phyloP scores from a whole-genome alignment of 495 filamentous ascomycete genomes.

The Hypomontagnella monticulosa region DNA sequence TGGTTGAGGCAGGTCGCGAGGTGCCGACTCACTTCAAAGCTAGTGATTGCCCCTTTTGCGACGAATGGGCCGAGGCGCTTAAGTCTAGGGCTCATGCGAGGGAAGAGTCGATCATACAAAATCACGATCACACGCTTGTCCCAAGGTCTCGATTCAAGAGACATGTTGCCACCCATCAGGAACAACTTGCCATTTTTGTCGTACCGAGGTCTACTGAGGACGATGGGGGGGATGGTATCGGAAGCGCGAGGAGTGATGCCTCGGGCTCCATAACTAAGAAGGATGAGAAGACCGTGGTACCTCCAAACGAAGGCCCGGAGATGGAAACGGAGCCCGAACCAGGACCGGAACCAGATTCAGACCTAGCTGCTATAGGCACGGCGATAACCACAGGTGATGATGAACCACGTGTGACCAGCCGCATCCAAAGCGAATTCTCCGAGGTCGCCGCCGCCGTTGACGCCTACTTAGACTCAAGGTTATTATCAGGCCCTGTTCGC shows the following conservation, averaged over 20 bases:
- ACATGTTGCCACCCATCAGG: slow-evolving; percentile 19
- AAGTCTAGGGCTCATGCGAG: neutral
- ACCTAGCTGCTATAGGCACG: too few relatives aligned
- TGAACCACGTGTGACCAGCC: too few relatives aligned
- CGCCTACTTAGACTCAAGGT: slow-evolving; percentile 39
- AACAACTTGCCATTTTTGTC: slow-evolving; percentile 13
- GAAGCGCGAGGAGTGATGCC: neutral
- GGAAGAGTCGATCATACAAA: neutral
- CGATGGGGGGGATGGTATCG: neutral
- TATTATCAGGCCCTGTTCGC: slow-evolving; percentile 39
- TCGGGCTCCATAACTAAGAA: too few relatives aligned
- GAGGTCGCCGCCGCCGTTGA: slow-evolving; percentile 36
- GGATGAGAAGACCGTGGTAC: too few relatives aligned
- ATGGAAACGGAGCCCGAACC: too few relatives aligned
- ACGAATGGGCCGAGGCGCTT: slow-evolving; percentile 27
- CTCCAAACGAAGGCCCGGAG: too few relatives aligned
- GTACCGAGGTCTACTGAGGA: neutral
- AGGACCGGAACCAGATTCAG: too few relatives aligned
- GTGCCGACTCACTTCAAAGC: slow-evolving; percentile 10
- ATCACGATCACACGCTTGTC: neutral
- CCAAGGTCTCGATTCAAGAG: slow-evolving; percentile 5
- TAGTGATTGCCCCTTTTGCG: slow-evolving; percentile 32
- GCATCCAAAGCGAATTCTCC: slow-evolving; percentile 37
- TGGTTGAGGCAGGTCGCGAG: slow-evolving; percentile 7
- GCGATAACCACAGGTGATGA: too few relatives aligned